These are phyloP conservation scores for Xylaria telfairii DNA, from an alignment of 495 filamentous ascomycete species.

Conservation along the genomic window DNA sequence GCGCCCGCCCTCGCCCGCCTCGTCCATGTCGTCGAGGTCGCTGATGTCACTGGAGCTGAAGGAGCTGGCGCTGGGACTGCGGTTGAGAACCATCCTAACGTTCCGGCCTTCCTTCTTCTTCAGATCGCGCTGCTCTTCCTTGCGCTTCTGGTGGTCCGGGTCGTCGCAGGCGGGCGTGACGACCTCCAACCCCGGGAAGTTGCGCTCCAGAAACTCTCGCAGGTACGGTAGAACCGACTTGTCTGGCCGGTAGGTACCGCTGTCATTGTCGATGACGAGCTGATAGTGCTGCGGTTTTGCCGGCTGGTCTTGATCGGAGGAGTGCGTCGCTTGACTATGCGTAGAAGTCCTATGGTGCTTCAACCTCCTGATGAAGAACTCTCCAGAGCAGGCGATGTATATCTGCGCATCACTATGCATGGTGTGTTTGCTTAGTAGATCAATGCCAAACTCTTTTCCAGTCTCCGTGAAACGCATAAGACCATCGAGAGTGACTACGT, in stretches of 20 bases:
- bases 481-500: conserved; percentile 86
- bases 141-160: conserved; percentile 62
- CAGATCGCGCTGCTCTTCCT: conserved; percentile 51
- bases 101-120: conserved; percentile 67
- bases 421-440: conserved; percentile 89
- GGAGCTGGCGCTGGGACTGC: conserved; percentile 56
- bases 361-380: conserved; percentile 86
- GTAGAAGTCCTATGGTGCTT: conserved; percentile 32
- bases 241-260: conserved; percentile 90
- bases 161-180: conserved; percentile 75
- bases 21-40: conserved; percentile 64
- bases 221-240: conserved; percentile 73
- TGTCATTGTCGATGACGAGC: conserved; percentile 93
- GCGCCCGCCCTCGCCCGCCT: conserved; percentile 33
- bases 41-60: conserved; percentile 81
- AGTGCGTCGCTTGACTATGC: conserved; percentile 33
- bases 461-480: conserved; percentile 91
- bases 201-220: conserved; percentile 67
- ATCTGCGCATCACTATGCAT: conserved; percentile 92
- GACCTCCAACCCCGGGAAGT: conserved; percentile 77
- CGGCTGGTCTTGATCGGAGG: conserved; percentile 41
- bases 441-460: conserved; percentile 91
- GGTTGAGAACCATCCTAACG: conserved; percentile 71
- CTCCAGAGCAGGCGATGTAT: conserved; percentile 89
- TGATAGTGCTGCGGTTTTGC: conserved; percentile 74